Base-by-base conservation (phyloP, 1,284 basidiomycete species). In the Macrocystidia cucumis region DNA sequence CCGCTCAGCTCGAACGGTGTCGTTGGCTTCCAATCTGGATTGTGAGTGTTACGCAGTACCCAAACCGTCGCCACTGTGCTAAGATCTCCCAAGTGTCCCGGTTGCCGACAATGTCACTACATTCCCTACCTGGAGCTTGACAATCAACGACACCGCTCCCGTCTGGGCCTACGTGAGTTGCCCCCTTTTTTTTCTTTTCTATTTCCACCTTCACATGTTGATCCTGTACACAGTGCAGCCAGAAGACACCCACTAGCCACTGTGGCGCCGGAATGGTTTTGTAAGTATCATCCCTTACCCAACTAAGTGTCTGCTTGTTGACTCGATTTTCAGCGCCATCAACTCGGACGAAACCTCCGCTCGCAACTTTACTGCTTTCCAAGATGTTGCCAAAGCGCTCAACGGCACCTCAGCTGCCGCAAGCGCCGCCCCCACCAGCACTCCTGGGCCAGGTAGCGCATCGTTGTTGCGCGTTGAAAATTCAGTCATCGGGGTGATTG, bases 351-450 rank as follows among this genome's bases (percentile, higher is more conserved):
- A 68, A 26, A 48, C 42, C 12, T 60, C 62, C 5, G 49, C 50
- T 23, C 71, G 70, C 48, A 78, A 63, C 49, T 81, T 78, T 51
- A 57, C 55, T 9, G 74, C 74, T 1, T 82, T 77, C 65, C 55
- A 71, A 46, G 59, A 63, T 18, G 56, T 63, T 21, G 73, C 74
- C 9, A 59, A 60, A 48, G 48, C 57, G 24, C 48, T 64, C 35
- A 70, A 70, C 42, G 65, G 63, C 32, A 63, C 65, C 14, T 41
- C 55, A 36, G 50, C 54, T 23, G 46, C 56, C 11, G 47, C 56
- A 5, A 55, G n/a, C n/a, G n/a, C n/a, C n/a, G n/a, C n/a, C n/a
- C n/a, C n/a, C n/a, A n/a, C n/a, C n/a, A n/a, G n/a, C n/a, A n/a
- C n/a, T n/a, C n/a, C n/a, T n/a, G n/a, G n/a, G n/a, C n/a, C n/a